Evolutionary conservation across 495 filamentous ascomycete genomes (phyloP), one percentile per base, ranked within the genome.

Genomic region (Aspergillus nanangensis): DNA sequence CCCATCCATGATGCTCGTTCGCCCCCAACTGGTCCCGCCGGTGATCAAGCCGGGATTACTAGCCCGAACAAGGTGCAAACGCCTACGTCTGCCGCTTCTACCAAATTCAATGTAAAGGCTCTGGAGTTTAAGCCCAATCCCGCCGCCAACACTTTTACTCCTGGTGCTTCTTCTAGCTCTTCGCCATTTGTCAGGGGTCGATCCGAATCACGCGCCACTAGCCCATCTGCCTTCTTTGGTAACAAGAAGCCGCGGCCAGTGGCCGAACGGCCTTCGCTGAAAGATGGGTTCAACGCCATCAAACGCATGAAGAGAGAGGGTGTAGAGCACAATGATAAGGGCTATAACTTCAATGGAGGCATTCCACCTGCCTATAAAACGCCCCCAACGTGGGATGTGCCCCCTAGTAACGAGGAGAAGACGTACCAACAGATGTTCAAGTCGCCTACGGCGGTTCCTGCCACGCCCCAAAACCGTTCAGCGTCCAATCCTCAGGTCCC

Each of bases 61-160:
- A 73, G 67, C 55, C 69, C 74, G 32, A 65, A 56, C 20, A 70
- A 72, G 55, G 41, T 67, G n/a, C 75, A 74, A 24, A 75, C 70
- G 8, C 70, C 75, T 1, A 69, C 66, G 0, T 75, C 75, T 22
- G 70, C 74, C 42, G 67, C 75, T 35, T 76, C 79, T 8, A 74
- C 74, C 20, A 85, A 88, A 60, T 79, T 95, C 67, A 94, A 95
- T 53, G 88, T 87, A 2, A 83, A 81, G 39, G 90, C 85, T 23
- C 75, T 81, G 55, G 90, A 94, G 56, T 96, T 96, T 67, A 80
- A 83, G 51, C 89, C 89, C 3, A 91, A 83, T 55, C 80, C 88
- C 8, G 82, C 84, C 31, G 89, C 89, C 3, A 81, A 72, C 35
- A 71, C 84, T 0, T 95, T 96, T 65, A 88, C 78, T 48, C 90